phyloP scores from a whole-genome alignment of 345 rosid genomes.

The Rhizophora mangle region DNA sequence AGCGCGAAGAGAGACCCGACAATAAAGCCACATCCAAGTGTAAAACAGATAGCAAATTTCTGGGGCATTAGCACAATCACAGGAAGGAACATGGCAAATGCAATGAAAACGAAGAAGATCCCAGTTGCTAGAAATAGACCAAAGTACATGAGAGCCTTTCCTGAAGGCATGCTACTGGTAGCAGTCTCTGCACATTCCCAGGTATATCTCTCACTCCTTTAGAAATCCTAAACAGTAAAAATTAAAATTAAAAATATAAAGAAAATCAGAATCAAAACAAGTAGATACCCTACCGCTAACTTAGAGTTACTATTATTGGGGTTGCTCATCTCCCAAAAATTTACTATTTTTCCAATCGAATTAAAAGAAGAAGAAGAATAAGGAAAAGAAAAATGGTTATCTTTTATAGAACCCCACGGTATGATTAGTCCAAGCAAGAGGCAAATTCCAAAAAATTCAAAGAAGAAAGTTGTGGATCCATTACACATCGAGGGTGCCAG shows the following conservation, averaged over 20 bases:
- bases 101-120: constrained; percentile 76
- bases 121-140: constrained; percentile 77
- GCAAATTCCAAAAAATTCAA: no score
- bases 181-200: constrained; percentile 77
- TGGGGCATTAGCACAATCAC: constrained; percentile 90
- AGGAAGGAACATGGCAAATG: constrained; percentile 89
- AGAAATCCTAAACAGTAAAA: constrained; percentile 54
- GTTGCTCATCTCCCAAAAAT: no score
- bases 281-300: no score
- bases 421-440: no score
- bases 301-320: no score
- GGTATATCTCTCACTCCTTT: constrained; percentile 88
- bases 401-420: no score
- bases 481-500: constrained; percentile 36
- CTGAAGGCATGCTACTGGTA: constrained; percentile 83
- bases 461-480: background rate
- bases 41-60: constrained; percentile 91
- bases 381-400: no score
- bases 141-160: constrained; percentile 81
- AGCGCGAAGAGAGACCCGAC: constrained; percentile 87
- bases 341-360: no score
- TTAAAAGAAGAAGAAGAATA: no score
- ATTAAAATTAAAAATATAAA: no score
- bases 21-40: constrained; percentile 81
- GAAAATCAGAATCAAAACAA: no score